Conservation (phyloP, 148 eudicot species). For the Fallopia convolvulus region DNA sequence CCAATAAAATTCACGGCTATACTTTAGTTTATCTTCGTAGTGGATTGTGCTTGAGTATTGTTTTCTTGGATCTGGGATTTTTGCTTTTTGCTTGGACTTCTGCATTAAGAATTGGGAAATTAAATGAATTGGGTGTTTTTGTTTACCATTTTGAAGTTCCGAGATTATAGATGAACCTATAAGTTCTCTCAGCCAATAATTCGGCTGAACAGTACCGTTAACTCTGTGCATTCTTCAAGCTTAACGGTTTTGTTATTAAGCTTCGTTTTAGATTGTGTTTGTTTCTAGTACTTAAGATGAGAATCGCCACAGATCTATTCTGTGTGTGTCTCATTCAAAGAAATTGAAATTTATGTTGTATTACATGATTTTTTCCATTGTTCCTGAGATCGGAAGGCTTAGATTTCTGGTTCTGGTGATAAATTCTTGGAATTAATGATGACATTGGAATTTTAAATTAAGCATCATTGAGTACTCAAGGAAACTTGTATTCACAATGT, state of each 20-base stretch:
- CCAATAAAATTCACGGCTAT: background rate
- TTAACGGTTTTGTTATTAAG: background rate
- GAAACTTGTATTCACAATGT: background rate
- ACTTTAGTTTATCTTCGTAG: background rate
- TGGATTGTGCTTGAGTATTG: background rate
- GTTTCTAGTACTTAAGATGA: background rate
- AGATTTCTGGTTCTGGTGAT: background rate
- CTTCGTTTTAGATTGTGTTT: background rate
- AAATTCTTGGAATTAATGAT: background rate
- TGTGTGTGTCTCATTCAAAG: background rate
- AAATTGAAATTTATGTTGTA: background rate
- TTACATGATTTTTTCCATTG: background rate
- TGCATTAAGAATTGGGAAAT: background rate
- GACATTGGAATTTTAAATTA: background rate
- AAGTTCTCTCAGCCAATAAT: background rate
- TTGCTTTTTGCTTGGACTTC: background rate
- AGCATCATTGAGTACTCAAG: background rate
- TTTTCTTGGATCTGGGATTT: slow-evolving; percentile 5
- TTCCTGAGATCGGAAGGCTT: background rate
- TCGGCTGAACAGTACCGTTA: background rate
- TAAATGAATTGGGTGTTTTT: background rate
- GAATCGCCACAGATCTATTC: background rate
- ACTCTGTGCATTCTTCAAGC: background rate
- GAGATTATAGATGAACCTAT: background rate
- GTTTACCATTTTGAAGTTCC: background rate